A percentile compares a stretch with the other conserved stretches of the same genome.
These are phyloP conservation scores for Ziziphus jujuba DNA, from an alignment of 306 rosid species.

Conservation along the genomic window DNA sequence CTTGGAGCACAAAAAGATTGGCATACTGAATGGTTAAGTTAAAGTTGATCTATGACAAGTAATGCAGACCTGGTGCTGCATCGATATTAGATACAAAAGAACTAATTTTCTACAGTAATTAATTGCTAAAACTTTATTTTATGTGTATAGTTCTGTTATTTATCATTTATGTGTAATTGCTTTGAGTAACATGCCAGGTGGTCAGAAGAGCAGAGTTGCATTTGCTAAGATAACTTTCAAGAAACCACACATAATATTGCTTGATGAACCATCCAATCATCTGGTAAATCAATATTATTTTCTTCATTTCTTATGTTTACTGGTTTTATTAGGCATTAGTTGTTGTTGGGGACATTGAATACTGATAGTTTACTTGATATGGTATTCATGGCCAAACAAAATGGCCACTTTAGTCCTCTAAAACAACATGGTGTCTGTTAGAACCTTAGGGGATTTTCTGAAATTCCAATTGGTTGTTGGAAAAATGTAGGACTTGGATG, in stretches of 20 bases:
- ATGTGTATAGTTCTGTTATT: background rate
- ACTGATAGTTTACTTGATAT: background rate
- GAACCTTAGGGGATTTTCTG: background rate
- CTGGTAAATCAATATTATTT: conserved; percentile 47
- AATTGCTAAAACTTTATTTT: background rate
- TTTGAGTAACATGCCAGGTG: conserved; percentile 55
- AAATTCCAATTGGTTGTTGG: conserved; percentile 16
- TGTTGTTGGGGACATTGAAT: background rate
- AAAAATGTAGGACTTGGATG: conserved; percentile 84
- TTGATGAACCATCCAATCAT: conserved; percentile 99
- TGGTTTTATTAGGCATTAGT: background rate
- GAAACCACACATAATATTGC: conserved; percentile 97
- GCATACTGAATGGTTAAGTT: conserved; percentile 8
- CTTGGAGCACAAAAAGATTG: background rate
- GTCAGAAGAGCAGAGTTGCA: conserved; percentile 99
- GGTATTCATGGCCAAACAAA: background rate
- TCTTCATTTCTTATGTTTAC: conserved; percentile 17
- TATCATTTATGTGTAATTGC: conserved; percentile 8
- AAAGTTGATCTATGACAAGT: background rate
- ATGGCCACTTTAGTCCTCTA: background rate
- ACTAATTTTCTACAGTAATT: background rate
- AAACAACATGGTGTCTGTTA: no score
- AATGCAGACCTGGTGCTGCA: conserved; percentile 3
- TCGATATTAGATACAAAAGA: background rate
- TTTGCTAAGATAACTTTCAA: conserved; percentile 95